These are phyloP conservation scores for Ogataea methylovora DNA, from an alignment of 805 yeast genomes.

Conservation along the genomic window DNA sequence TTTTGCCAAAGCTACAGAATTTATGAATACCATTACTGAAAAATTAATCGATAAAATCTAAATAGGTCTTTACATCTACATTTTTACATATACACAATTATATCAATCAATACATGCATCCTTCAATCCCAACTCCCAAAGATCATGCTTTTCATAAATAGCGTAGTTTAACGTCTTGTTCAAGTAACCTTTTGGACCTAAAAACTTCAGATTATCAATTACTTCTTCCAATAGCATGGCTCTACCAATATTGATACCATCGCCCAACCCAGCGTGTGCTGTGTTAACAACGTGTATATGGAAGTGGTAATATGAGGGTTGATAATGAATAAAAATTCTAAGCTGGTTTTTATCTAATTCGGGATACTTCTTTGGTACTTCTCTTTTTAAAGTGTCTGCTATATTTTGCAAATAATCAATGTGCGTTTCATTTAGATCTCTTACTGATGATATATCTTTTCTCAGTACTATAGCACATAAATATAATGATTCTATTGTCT, in stretches of 20 bases:
- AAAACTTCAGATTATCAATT: slow-evolving; percentile 56
- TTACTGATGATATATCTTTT: slow-evolving; percentile 58
- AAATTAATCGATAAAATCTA: no score
- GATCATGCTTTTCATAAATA: slow-evolving; percentile 69
- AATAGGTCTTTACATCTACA: no score
- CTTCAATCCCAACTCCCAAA: slow-evolving; percentile 44
- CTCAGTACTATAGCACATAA: slow-evolving; percentile 70
- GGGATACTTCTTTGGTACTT: slow-evolving; percentile 38
- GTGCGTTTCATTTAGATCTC: slow-evolving; percentile 64
- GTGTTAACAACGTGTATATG: slow-evolving; percentile 86
- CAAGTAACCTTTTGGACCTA: slow-evolving; percentile 50
- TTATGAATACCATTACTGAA: no score
- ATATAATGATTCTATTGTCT: slow-evolving; percentile 61
- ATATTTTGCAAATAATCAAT: slow-evolving; percentile 48
- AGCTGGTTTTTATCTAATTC: slow-evolving; percentile 34
- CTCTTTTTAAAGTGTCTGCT: slow-evolving; percentile 33
- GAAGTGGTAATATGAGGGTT: slow-evolving; percentile 93
- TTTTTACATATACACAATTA: no score
- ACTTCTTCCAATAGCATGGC: slow-evolving; percentile 78
- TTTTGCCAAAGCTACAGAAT: no score
- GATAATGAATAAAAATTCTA: slow-evolving; percentile 82
- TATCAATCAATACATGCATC: slow-evolving; percentile 1
- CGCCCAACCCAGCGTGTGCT: slow-evolving; percentile 58
- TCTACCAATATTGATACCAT: slow-evolving; percentile 67
- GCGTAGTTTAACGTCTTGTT: slow-evolving; percentile 54